Evolutionary conservation across 768 basidiomycete species (phyloP).

Genomic region (Cystobasidiopsis lactophilus): DNA sequence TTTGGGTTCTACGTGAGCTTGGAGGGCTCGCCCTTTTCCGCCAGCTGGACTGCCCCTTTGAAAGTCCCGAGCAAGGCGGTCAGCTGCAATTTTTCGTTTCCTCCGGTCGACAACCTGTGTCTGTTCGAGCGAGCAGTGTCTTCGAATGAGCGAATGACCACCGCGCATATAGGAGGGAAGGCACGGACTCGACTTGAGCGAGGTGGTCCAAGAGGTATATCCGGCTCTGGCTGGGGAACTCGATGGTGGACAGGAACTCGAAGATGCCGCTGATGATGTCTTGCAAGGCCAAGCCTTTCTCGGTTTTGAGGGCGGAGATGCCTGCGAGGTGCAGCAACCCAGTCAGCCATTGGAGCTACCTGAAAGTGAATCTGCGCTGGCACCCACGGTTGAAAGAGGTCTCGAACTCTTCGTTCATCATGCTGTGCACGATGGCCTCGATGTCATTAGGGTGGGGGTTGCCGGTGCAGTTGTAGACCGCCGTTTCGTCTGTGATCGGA

Average conservation of each 20-base stretch:
- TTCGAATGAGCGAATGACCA: background rate
- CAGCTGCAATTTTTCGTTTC: conserved; percentile 79
- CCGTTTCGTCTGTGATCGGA: conserved; percentile 60
- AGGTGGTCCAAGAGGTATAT: conserved; percentile 79
- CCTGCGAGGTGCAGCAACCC: conserved; percentile 33
- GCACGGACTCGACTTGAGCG: conserved; percentile 74
- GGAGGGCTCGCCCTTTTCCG: conserved; percentile 1
- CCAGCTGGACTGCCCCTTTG: conserved; percentile 64
- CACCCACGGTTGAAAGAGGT: conserved; percentile 41
- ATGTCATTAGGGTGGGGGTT: conserved; percentile 90
- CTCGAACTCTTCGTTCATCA: conserved; percentile 90
- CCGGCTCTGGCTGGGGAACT: conserved; percentile 62
- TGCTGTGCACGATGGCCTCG: conserved; percentile 73
- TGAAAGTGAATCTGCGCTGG: background rate
- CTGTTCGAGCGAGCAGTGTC: conserved; percentile 27
- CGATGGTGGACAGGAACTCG: conserved; percentile 68
- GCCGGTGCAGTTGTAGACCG: conserved; percentile 91
- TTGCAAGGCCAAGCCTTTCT: conserved; percentile 81
- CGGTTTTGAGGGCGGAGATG: conserved; percentile 65
- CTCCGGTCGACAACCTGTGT: conserved; percentile 75
- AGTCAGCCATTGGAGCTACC: background rate
- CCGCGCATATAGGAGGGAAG: background rate
- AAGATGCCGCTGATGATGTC: conserved; percentile 79
- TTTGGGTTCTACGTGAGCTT: no score
- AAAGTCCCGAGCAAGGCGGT: conserved; percentile 77